These are phyloP conservation scores for Calonectria hawksworthii DNA, from an alignment of 2,329 filamentous ascomycete genomes.

Conservation along the genomic window DNA sequence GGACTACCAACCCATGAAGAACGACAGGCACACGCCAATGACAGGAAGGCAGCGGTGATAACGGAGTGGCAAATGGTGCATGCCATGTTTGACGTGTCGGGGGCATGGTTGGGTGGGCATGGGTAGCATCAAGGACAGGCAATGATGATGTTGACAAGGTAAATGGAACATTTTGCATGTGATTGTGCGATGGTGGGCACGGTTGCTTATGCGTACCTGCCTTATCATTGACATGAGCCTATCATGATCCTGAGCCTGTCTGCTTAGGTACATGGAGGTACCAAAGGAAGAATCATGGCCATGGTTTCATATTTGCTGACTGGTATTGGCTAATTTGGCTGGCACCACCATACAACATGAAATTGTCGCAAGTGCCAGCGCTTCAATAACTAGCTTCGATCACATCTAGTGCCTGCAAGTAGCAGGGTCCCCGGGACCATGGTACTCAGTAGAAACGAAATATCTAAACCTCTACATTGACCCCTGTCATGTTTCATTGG, in stretches of 20 bases:
- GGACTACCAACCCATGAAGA: not conserved
- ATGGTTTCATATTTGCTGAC: not conserved
- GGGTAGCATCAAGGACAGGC: conserved; percentile 15
- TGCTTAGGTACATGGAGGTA: not conserved
- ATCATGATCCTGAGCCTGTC: not conserved
- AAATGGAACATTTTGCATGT: conserved; percentile 46
- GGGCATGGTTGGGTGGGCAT: conserved; percentile 23
- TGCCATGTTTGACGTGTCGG: conserved; percentile 34
- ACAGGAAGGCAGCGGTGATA: conserved; percentile 36
- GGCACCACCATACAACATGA: not conserved
- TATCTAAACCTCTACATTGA: not conserved
- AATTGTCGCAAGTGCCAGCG: no score
- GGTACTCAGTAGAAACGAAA: not conserved
- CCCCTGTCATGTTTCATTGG: not conserved
- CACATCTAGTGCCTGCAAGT: not conserved
- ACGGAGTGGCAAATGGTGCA: conserved; percentile 37
- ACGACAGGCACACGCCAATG: conserved; percentile 35
- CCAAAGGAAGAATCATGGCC: not conserved
- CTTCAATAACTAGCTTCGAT: not conserved
- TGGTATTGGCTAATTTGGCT: no score
- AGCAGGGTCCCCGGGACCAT: not conserved
- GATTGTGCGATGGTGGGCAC: conserved; percentile 32
- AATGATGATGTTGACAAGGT: conserved; percentile 33
- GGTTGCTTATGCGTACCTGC: conserved; percentile 26
- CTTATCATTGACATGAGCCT: conserved; percentile 16